phyloP scores from a whole-genome alignment of 352 stramenopile genomes.

The Phytophthora quininea region DNA sequence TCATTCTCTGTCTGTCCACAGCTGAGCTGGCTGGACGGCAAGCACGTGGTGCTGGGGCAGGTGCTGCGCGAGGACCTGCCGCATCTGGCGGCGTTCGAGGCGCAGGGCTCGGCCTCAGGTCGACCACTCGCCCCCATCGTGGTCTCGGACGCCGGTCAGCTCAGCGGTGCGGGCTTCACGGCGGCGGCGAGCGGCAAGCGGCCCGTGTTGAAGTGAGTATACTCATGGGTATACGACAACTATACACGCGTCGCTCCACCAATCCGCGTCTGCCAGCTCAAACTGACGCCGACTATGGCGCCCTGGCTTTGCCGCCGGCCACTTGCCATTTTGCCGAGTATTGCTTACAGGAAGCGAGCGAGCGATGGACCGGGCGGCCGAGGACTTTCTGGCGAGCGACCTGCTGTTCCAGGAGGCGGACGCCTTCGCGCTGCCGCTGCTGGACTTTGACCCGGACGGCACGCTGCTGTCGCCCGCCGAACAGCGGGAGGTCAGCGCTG shows the following conservation, averaged over 20 bases:
- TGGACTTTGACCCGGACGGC: conserved; percentile 49
- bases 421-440: conserved; percentile 33
- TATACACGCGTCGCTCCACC: conserved; percentile 29
- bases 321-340: neutral
- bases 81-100: conserved; percentile 55
- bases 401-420: conserved; percentile 55
- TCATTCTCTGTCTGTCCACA: conserved; percentile 28
- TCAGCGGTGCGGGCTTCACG: conserved; percentile 53
- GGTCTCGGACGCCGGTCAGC: conserved; percentile 64
- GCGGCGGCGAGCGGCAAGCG: conserved; percentile 1
- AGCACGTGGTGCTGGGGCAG: conserved; percentile 99
- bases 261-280: conserved; percentile 65
- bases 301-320: neutral
- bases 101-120: conserved; percentile 52
- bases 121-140: conserved; percentile 54
- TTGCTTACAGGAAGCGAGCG: neutral
- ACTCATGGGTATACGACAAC: neutral
- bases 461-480: conserved; percentile 30
- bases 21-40: conserved; percentile 93
- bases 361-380: neutral
- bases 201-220: neutral
- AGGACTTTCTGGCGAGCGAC: conserved; percentile 51
- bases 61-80: conserved; percentile 84
- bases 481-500: conserved; percentile 20
- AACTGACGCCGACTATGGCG: conserved; percentile 19